phyloP scores from a whole-genome alignment of 495 filamentous ascomycete genomes.

The Annulohypoxylon nitens region DNA sequence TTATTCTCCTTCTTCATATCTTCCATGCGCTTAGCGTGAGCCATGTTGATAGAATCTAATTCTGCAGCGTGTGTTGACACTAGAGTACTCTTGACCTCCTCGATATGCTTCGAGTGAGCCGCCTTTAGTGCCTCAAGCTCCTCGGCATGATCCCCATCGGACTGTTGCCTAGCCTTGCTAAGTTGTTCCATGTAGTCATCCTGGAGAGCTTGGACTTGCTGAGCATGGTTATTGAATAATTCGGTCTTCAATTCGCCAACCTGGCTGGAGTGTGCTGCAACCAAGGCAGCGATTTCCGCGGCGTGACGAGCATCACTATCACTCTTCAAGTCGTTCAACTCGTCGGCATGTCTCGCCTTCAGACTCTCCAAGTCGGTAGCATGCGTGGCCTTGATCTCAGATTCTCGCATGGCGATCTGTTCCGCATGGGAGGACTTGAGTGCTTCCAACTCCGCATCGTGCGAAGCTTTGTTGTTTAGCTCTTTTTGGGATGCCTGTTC shows the following conservation, averaged over 20 bases:
- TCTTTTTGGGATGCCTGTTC: slow-evolving; percentile 43
- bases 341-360: slow-evolving; percentile 49
- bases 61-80: slow-evolving; percentile 47
- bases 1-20: slow-evolving; percentile 32
- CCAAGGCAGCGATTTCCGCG: slow-evolving; percentile 46
- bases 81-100: slow-evolving; percentile 51
- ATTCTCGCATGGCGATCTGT: slow-evolving; percentile 41
- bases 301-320: slow-evolving; percentile 50
- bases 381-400: slow-evolving; percentile 47
- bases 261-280: slow-evolving; percentile 39
- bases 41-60: slow-evolving; percentile 53
- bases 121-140: slow-evolving; percentile 55
- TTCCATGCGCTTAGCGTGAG: slow-evolving; percentile 56
- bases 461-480: slow-evolving; percentile 44
- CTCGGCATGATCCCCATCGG: slow-evolving; percentile 50
- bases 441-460: slow-evolving; percentile 50
- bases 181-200: slow-evolving; percentile 55
- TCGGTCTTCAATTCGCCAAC: slow-evolving; percentile 57
- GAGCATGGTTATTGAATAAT: slow-evolving; percentile 58
- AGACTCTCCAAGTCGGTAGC: slow-evolving; percentile 45
- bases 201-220: slow-evolving; percentile 63
- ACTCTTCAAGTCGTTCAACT: slow-evolving; percentile 51
- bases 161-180: slow-evolving; percentile 49
- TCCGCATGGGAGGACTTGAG: slow-evolving; percentile 45
- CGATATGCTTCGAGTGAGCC: slow-evolving; percentile 51